Base-by-base conservation (phyloP, 257 asterid genomes). In the Echium plantagineum region DNA sequence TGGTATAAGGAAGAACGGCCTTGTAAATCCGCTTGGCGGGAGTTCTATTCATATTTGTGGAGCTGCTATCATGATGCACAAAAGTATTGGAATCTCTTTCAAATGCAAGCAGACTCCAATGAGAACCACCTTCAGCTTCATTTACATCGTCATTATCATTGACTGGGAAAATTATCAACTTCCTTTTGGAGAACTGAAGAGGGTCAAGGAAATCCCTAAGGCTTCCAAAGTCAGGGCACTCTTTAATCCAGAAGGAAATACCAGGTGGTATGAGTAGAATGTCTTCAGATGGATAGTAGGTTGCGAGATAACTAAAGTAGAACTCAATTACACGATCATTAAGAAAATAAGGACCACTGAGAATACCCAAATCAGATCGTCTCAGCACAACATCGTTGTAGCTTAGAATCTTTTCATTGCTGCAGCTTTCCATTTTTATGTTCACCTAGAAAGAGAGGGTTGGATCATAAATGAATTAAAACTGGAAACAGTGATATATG, bases 271-370 rank as follows among this genome's bases (percentile, higher is more conserved):
- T 72, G 22, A 90, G 72, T 51, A 85, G 83, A 71, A 87, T 65
- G 63, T 80, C 89, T 22, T 85, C 81, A 0, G 78, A 69, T 24
- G 90, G 74, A 60, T 67, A 71, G 67, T 61, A 26, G 32, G 95
- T 74, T 15, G 76, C 26, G 52, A 85, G 84, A 69, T 80, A 74
- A 75, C 91, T 83, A 73, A 90, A 85, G 67, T 85, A 87, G 82
- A 90, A 90, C 48, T 87, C 94, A 35, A 90, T 85, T 48, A 85
- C 78, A 59, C 94, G 91, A 70, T 90, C 96, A 57, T 85, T 90
- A 58, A 90, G 85, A 63, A 73, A 90, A 69, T 75, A 62, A n/a
- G 91, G 85, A 38, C 91, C 86, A 3, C 77, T 68, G 21, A 90
- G 87, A 64, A 85, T 81, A 73, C 63, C 77, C 31, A 87, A 72